Evolutionary conservation across 495 filamentous ascomycete genomes (phyloP).

Genomic region (Halenospora varia): DNA sequence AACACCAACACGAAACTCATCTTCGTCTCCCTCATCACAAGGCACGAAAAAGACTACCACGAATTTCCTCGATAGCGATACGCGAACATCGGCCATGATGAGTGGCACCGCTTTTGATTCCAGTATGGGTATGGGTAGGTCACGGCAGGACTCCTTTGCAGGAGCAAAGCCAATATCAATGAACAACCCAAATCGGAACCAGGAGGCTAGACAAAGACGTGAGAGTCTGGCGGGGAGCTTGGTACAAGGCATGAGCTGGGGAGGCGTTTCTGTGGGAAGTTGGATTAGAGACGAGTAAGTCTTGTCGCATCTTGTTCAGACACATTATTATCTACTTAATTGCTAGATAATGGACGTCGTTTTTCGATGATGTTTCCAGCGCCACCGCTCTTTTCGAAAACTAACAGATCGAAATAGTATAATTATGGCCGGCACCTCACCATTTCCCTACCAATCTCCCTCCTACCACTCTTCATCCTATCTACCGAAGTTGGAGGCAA

Average conservation of each 20-base stretch:
- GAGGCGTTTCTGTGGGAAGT: constrained; percentile 91
- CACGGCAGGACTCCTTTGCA: constrained; percentile 70
- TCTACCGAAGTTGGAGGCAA: constrained; percentile 93
- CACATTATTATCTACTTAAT: constrained; percentile 1
- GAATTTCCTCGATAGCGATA: constrained; percentile 43
- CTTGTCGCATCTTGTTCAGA: constrained; percentile 3
- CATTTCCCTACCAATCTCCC: constrained; percentile 83
- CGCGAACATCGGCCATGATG: constrained; percentile 44
- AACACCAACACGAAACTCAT: constrained; percentile 51
- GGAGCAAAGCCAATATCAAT: constrained; percentile 82
- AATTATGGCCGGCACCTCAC: constrained; percentile 94
- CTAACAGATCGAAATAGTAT: constrained; percentile 61
- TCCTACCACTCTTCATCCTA: constrained; percentile 98
- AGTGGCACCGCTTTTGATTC: constrained; percentile 55
- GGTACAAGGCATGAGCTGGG: constrained; percentile 95
- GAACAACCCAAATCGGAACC: constrained; percentile 69
- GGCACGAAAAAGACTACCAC: constrained; percentile 35
- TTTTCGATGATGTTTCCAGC: not conserved
- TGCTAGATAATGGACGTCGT: not conserved
- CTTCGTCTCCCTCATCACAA: constrained; percentile 53
- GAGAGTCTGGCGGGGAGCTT: constrained; percentile 86
- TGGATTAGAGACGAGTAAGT: constrained; percentile 99
- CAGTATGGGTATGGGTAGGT: constrained; percentile 45
- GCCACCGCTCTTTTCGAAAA: constrained; percentile 9
- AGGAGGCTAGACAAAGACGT: constrained; percentile 58